These are phyloP conservation scores for Zygosaccharomyces gambellarensis DNA, from an alignment of 805 yeast genomes.

Conservation along the genomic window DNA sequence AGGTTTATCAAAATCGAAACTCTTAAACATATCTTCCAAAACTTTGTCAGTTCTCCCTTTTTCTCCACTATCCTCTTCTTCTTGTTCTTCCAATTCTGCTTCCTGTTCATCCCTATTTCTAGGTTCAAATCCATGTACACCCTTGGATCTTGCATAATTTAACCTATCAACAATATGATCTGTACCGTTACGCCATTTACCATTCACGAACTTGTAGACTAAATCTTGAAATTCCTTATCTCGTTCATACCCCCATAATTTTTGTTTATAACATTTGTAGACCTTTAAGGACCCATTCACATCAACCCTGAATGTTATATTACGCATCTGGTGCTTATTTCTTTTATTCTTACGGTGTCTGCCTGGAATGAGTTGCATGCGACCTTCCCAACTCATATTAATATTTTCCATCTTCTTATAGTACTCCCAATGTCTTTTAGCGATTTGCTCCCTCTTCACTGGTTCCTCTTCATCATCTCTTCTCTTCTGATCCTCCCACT, in stretches of 20 bases:
- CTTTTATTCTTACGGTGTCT: constrained; percentile 56
- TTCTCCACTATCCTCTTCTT: constrained; percentile 40
- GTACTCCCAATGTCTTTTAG: constrained; percentile 38
- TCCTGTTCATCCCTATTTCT: background rate
- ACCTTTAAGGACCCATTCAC: constrained; percentile 53
- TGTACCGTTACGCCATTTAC: constrained; percentile 74
- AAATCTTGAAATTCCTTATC: constrained; percentile 56
- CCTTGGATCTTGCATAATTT: constrained; percentile 29
- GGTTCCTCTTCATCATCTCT: constrained; percentile 36
- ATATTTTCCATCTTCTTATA: constrained; percentile 38
- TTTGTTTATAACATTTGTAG: constrained; percentile 61
- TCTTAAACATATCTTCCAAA: constrained; percentile 44
- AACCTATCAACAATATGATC: constrained; percentile 71
- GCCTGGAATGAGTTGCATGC: constrained; percentile 48
- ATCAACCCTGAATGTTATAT: constrained; percentile 60
- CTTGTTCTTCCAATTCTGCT: constrained; percentile 15
- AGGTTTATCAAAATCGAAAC: constrained; percentile 51
- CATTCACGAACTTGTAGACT: constrained; percentile 56
- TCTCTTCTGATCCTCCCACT: constrained; percentile 44
- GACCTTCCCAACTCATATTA: constrained; percentile 39
- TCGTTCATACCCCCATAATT: constrained; percentile 89
- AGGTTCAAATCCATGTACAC: constrained; percentile 3
- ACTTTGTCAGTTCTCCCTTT: constrained; percentile 43
- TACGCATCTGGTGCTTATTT: constrained; percentile 32
- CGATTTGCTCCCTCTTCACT: constrained; percentile 31